These are phyloP conservation scores for Eucalyptus lansdowneana DNA, from an alignment of 345 rosid species.

Conservation along the genomic window DNA sequence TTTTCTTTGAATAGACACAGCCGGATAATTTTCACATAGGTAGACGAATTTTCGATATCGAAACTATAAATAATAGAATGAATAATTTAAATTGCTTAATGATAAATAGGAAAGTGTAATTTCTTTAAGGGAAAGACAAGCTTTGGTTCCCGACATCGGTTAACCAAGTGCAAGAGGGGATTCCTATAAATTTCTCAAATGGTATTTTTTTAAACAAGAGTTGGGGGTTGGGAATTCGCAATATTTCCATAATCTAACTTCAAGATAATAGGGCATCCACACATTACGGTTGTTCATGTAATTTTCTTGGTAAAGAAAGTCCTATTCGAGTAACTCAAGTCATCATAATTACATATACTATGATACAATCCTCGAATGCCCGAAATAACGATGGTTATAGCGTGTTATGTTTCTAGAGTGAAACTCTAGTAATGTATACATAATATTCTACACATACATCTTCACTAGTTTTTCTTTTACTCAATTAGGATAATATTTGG, in stretches of 20 bases:
- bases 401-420: neutral
- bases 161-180: neutral
- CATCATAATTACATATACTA: fast-evolving
- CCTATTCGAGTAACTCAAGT: neutral
- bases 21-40: neutral
- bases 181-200: neutral
- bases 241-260: neutral
- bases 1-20: neutral
- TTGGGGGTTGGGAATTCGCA: too few species aligned
- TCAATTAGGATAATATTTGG: neutral
- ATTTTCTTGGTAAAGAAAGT: neutral
- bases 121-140: neutral
- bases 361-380: neutral
- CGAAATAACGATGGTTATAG: fast-evolving
- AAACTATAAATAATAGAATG: neutral
- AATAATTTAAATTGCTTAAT: neutral
- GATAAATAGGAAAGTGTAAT: neutral
- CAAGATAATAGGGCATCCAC: neutral
- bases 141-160: neutral
- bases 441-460: fast-evolving
- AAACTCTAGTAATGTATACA: neutral
- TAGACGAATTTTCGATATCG: neutral
- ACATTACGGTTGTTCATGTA: neutral
- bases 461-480: fast-evolving
- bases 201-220: neutral